Percentiles rank a stretch among this genome's conserved stretches.
Evolutionary conservation across 768 basidiomycete species (phyloP).

Genomic region (Leccinum truebloodii): DNA sequence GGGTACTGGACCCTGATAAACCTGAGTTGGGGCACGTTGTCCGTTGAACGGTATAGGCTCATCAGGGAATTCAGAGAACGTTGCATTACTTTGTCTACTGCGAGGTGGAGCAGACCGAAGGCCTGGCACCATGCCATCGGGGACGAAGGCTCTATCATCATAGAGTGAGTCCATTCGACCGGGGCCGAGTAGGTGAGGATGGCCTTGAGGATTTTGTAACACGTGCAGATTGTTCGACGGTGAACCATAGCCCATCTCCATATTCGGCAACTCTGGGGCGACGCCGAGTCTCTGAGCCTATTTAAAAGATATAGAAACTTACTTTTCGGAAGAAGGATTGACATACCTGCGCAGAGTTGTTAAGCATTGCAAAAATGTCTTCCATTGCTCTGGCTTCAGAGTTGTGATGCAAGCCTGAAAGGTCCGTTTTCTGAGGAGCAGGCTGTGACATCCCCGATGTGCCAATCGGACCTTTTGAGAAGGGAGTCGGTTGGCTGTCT

Average conservation of each 20-base stretch:
- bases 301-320: slow-evolving; percentile 10
- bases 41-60: slow-evolving; percentile 63
- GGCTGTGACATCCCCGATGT: slow-evolving; percentile 48
- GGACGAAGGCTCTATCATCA: slow-evolving; percentile 77
- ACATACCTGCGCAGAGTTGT: slow-evolving; percentile 68
- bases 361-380: slow-evolving; percentile 81
- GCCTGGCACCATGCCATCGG: slow-evolving; percentile 86
- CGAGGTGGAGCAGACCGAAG: slow-evolving; percentile 68
- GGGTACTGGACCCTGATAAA: slow-evolving; percentile 52
- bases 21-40: slow-evolving; percentile 58
- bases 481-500: slow-evolving; percentile 37
- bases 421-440: slow-evolving; percentile 49
- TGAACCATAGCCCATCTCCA: slow-evolving; percentile 29
- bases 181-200: slow-evolving; percentile 40
- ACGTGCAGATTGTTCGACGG: slow-evolving; percentile 35
- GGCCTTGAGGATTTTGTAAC: slow-evolving; percentile 44
- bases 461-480: slow-evolving; percentile 41
- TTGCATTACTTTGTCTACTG: slow-evolving; percentile 52
- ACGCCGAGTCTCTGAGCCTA: slow-evolving; percentile 32
- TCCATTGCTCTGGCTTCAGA: slow-evolving; percentile 67
- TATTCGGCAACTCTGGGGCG: slow-evolving; percentile 23
- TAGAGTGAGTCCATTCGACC: slow-evolving; percentile 66
- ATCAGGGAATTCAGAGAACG: slow-evolving; percentile 63
- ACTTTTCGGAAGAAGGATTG: neutral
- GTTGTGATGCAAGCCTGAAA: slow-evolving; percentile 37